Percentiles rank a stretch among this genome's conserved stretches.
phyloP scores from a whole-genome alignment of 139 green algal species.

The Closterium sp. region DNA sequence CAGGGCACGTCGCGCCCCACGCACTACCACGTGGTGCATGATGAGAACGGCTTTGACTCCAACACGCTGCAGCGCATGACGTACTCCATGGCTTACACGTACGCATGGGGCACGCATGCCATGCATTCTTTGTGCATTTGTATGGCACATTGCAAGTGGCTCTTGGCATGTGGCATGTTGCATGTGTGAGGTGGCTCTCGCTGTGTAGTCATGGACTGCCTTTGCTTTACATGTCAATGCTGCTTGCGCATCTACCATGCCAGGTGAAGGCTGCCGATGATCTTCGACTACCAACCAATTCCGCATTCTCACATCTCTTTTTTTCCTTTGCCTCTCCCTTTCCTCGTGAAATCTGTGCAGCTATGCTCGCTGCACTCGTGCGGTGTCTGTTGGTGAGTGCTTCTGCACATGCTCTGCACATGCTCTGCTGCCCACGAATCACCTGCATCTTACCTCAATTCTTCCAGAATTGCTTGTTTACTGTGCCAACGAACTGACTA shows the following conservation, averaged over 20 bases:
- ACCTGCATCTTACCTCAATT: too few species aligned
- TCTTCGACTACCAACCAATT: neutral
- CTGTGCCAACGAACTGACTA: too few species aligned
- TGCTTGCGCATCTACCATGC: neutral
- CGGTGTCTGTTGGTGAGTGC: neutral
- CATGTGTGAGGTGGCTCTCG: neutral
- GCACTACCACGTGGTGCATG: conserved; percentile 70
- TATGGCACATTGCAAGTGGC: neutral
- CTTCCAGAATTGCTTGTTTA: too few species aligned
- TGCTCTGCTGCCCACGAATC: neutral
- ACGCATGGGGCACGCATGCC: conserved; percentile 54
- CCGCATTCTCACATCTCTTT: neutral
- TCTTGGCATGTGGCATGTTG: neutral
- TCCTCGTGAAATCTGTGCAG: neutral
- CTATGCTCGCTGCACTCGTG: neutral
- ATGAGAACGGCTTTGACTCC: conserved; percentile 77
- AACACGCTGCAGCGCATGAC: conserved; percentile 78
- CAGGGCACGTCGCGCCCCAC: conserved; percentile 44
- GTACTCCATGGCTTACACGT: conserved; percentile 85
- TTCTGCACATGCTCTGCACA: neutral
- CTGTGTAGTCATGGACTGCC: neutral
- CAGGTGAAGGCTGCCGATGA: neutral
- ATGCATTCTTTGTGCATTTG: conserved; percentile 64
- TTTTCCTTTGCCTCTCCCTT: neutral
- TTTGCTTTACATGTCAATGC: neutral